Evolutionary conservation across 805 yeast species (phyloP), one percentile per base, ranked within the genome.

Genomic region (Cyberlindnera subsufficiens): DNA sequence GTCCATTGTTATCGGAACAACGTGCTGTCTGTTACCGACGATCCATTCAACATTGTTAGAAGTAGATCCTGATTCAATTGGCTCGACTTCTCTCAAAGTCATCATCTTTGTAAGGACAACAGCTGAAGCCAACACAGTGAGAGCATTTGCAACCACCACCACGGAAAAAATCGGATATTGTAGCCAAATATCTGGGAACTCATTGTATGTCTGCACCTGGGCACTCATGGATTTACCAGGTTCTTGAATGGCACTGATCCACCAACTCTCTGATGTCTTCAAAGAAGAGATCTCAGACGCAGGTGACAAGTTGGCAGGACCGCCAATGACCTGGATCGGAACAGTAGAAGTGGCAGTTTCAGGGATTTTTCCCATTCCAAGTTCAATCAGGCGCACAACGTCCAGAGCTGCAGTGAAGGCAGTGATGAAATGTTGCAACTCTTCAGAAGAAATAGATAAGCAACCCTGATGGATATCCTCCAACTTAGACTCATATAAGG

Each of bases 361-460:
- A 5, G 58, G 59, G n/a, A 63, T 53, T 7, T 58, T 55, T 10
- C 73, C 74, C 43, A 61, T 58, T 5, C 72, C 75, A 8, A 72
- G 39, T 39, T 69, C 71, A 15, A 73, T 42, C 18, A 69, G 42
- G 11, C 59, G 49, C 6, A 67, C 58, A 11, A 64, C 51, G 9
- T 63, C 65, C 29, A 58, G 46, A 1, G 67, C 53, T 1, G 68
- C 49, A 34, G 40, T 41, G 38, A 69, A 48, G 4, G 68, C 44
- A 6, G 50, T 40, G 5, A 69, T 34, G 37, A 65, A 52, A 35
- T 68, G 64, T 10, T 45, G 45, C 63, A 69, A 56, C 37, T 64
- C 61, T 5, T 45, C 36, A 5, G 49, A 40, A 8, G 55, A 43
- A 16, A 52, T n/a, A 3, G 40, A 33, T n/a, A 46, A 25, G 16